Conservation (phyloP, 2,329 filamentous ascomycete species). For the Plenodomus lindquistii region DNA sequence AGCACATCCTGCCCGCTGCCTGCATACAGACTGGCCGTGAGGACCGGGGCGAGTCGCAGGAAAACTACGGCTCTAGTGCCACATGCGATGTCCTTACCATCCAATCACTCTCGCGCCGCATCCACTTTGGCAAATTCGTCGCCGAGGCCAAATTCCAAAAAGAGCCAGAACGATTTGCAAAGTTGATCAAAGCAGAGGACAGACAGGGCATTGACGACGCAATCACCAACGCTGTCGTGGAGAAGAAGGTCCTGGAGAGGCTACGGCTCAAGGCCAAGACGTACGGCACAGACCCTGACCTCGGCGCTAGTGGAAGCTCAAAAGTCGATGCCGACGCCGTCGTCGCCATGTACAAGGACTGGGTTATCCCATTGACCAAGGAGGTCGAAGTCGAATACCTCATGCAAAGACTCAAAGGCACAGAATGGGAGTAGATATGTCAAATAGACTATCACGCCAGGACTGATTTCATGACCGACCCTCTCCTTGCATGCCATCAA, state of each 20-base stretch:
- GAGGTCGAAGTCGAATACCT: slow-evolving; percentile 97
- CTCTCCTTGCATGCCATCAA: too few relatives aligned
- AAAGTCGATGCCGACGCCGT: slow-evolving; percentile 90
- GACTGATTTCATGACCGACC: too few relatives aligned
- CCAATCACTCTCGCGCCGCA: slow-evolving; percentile 84
- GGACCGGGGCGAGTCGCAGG: slow-evolving; percentile 81
- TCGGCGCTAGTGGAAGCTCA: slow-evolving; percentile 58
- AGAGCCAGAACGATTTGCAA: slow-evolving; percentile 78
- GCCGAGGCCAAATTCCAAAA: slow-evolving; percentile 92
- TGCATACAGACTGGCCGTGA: slow-evolving; percentile 77
- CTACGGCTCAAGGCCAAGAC: slow-evolving; percentile 87
- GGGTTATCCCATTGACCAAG: slow-evolving; percentile 97
- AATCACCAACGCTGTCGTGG: slow-evolving; percentile 87
- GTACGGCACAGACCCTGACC: slow-evolving; percentile 87
- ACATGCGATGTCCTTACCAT: slow-evolving; percentile 89
- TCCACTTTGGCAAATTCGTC: slow-evolving; percentile 98
- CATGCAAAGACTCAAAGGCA: slow-evolving; percentile 80
- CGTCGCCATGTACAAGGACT: slow-evolving; percentile 59
- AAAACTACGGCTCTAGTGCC: slow-evolving; percentile 93
- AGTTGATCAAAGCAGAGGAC: slow-evolving; percentile 80
- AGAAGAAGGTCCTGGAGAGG: slow-evolving; percentile 87
- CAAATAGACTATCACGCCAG: too few relatives aligned
- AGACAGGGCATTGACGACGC: slow-evolving; percentile 80
- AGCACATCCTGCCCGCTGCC: slow-evolving; percentile 79
- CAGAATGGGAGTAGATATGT: slow-evolving; percentile 56